Base-by-base conservation (phyloP, 2,329 filamentous ascomycete species). In the Penicillium sp. region DNA sequence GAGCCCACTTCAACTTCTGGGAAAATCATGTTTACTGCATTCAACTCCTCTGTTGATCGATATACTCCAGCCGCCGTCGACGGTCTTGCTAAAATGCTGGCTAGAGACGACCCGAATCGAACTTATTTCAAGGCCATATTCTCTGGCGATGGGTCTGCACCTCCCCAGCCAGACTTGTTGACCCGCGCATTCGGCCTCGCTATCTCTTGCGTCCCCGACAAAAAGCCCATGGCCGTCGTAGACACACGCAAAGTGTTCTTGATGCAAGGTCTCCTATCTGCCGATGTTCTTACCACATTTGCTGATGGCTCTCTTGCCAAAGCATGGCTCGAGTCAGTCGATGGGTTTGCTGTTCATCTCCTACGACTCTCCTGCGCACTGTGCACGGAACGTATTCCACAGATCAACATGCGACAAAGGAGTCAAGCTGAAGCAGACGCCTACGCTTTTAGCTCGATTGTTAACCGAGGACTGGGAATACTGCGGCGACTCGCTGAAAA, bases 31-130 rank as follows among this genome's bases (percentile, higher is more conserved):
- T 97, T 97, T 71, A 81, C 90, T 0, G 76, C 85, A 3, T 97
- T 93, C 70, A 88, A 92, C 51, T 90, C 94, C 0, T 78, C 82
- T 9, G 76, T 91, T 29, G 93, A 99, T 70, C 86, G 88, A 39
- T 97, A 97, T 70, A 84, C 96, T 1, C 92, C 93, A 3, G 85
- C 90, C 35, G 94, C 94, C 1, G 84, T 97, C 16, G 94, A 99
- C 70, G 88, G 89, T 44, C 78, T 97, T 26, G 93, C 94, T 2
- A 97, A 97, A 72, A 79, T 99, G 3, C 80, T 99, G 26, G 93
- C 94, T 4, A 84, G 92, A 47, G 94, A 97, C 69, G 93, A 97
- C 63, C 93, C 94, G 0, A 99, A 99, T 66, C 81, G 94, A 57
- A 86, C 85, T 3, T 87, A 89, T 64, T 97, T 92, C 77, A 89